Conservation (phyloP, 306 rosid species). For the Sechiopsis laciniata region DNA sequence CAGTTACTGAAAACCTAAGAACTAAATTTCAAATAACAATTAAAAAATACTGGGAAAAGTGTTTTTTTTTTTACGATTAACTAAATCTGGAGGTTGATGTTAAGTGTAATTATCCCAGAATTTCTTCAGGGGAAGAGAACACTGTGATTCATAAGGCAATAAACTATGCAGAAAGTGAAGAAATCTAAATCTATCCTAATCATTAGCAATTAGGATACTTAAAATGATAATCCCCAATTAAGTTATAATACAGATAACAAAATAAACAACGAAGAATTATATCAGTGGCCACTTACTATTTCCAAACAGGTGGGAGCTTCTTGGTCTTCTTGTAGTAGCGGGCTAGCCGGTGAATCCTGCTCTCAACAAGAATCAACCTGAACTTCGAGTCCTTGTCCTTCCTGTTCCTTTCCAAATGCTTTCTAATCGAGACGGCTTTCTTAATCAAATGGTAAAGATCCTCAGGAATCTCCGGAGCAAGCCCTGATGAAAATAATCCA, state of each 20-base stretch:
- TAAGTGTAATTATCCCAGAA: too few relatives aligned
- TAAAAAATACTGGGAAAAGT: neutral
- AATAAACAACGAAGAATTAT: neutral
- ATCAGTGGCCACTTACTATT: constrained; percentile 44
- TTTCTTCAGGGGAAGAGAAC: too few relatives aligned
- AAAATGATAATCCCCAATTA: neutral
- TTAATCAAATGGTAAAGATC: constrained; percentile 42
- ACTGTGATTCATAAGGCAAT: too few relatives aligned
- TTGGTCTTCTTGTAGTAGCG: constrained; percentile 80
- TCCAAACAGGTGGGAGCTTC: constrained; percentile 83
- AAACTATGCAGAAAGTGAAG: too few relatives aligned
- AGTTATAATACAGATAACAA: neutral
- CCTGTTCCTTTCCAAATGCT: constrained; percentile 66
- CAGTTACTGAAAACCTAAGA: neutral
- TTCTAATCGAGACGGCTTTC: constrained; percentile 53
- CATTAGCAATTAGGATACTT: neutral
- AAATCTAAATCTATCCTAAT: neutral
- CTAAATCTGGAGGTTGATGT: neutral
- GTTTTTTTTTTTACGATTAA: neutral
- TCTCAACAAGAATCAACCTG: constrained; percentile 68
- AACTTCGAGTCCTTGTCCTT: constrained; percentile 42
- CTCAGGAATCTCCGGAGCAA: constrained; percentile 76
- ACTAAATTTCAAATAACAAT: neutral
- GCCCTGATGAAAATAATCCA: constrained; percentile 28
- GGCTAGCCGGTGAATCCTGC: constrained; percentile 73